A percentile compares a stretch with the other conserved stretches of the same genome.
Evolutionary conservation across 1,284 basidiomycete species (phyloP).

Genomic region (Cryptococcus sp.): DNA sequence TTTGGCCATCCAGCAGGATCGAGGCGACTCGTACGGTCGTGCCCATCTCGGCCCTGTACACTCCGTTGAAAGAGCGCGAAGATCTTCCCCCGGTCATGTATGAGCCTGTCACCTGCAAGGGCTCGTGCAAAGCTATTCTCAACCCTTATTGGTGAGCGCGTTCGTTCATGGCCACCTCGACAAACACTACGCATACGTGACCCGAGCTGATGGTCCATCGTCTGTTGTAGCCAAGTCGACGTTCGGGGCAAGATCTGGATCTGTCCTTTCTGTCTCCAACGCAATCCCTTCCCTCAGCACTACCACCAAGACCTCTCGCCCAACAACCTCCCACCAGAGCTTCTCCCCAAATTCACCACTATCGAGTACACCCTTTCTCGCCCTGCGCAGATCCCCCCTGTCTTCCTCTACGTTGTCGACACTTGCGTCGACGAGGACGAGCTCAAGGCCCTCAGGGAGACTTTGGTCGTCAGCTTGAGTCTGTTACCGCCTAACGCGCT

Average conservation of each 20-base stretch:
- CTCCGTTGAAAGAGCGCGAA: constrained; percentile 90
- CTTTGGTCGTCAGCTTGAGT: constrained; percentile 88
- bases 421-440: constrained; percentile 97
- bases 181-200: no score
- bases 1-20: constrained; percentile 96
- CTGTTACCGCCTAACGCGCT: constrained; percentile 90
- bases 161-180: background rate
- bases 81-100: constrained; percentile 96
- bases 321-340: constrained; percentile 93
- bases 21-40: constrained; percentile 98
- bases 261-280: constrained; percentile 95
- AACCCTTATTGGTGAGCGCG: constrained; percentile 90
- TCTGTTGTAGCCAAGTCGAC: constrained; percentile 80
- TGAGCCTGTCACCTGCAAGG: constrained; percentile 98
- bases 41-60: constrained; percentile 97
- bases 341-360: constrained; percentile 97
- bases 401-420: constrained; percentile 97
- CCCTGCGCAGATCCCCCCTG: constrained; percentile 86
- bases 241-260: constrained; percentile 99
- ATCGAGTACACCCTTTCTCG: constrained; percentile 97
- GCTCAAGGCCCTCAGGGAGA: constrained; percentile 90
- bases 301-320: constrained; percentile 95
- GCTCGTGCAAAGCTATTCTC: constrained; percentile 92
- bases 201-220: background rate
- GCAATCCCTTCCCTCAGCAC: constrained; percentile 96